Conservation (phyloP, 495 filamentous ascomycete species). For the Aspergillus campestris region DNA sequence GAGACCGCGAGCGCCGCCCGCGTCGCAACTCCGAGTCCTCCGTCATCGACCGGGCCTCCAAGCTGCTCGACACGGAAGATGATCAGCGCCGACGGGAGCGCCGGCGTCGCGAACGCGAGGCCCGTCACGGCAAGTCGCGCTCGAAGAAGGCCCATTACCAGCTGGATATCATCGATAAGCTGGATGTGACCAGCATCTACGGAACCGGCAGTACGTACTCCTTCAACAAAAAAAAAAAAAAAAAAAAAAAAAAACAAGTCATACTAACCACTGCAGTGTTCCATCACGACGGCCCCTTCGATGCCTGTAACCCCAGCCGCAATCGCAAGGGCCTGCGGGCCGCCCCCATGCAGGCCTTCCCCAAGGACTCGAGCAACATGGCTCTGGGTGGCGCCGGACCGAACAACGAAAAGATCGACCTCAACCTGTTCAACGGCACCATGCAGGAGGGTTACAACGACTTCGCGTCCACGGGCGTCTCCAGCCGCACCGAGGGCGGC, state of each 20-base stretch:
- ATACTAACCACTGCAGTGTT: slow-evolving; percentile 58
- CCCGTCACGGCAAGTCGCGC: slow-evolving; percentile 41
- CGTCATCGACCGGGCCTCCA: slow-evolving; percentile 55
- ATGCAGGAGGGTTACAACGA: slow-evolving; percentile 81
- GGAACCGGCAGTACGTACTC: slow-evolving; percentile 76
- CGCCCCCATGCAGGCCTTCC: slow-evolving; percentile 96
- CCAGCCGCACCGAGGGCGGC: slow-evolving; percentile 33
- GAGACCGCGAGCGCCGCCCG: slow-evolving; percentile 42
- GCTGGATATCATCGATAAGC: slow-evolving; percentile 91
- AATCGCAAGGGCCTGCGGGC: slow-evolving; percentile 77
- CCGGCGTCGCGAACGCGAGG: slow-evolving; percentile 60
- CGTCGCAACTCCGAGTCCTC: slow-evolving; percentile 95
- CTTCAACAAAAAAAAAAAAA: no score
- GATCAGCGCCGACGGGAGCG: slow-evolving; percentile 67
- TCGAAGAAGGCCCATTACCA: slow-evolving; percentile 47
- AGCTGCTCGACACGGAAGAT: slow-evolving; percentile 59
- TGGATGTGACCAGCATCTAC: slow-evolving; percentile 96
- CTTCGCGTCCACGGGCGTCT: slow-evolving; percentile 42
- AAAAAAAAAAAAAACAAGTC: no score
- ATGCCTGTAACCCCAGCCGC: slow-evolving; percentile 92
- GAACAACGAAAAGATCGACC: slow-evolving; percentile 70
- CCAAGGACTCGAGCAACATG: slow-evolving; percentile 85
- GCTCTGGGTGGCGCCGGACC: slow-evolving; percentile 83
- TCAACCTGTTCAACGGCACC: slow-evolving; percentile 72
- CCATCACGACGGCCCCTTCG: slow-evolving; percentile 97